Evolutionary conservation across 345 rosid species (phyloP).

Genomic region (Rhodomyrtus tomentosa): DNA sequence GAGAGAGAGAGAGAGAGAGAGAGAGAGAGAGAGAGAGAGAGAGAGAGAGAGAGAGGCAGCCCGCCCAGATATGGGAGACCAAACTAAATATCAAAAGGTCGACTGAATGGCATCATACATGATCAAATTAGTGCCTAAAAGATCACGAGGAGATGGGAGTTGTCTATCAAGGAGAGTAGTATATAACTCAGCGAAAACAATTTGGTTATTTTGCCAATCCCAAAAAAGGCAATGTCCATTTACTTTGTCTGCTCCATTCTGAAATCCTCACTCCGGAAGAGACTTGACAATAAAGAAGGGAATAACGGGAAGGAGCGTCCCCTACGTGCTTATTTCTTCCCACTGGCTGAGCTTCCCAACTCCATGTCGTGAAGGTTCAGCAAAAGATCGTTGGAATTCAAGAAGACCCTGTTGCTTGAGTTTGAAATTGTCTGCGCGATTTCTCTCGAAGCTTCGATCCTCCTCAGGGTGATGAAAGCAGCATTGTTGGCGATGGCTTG

Average conservation of each 20-base stretch:
- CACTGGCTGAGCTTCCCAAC: conserved; percentile 15
- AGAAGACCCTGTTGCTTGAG: conserved; percentile 67
- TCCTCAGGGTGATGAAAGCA: conserved; percentile 84
- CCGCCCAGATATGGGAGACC: background rate
- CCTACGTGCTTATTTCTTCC: conserved; percentile 1
- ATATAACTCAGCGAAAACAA: background rate
- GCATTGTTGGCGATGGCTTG: conserved; percentile 89
- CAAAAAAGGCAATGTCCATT: background rate
- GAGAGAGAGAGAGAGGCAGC: background rate
- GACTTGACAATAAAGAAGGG: background rate
- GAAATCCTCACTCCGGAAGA: background rate
- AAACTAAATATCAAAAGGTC: background rate
- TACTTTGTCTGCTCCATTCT: background rate
- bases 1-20: background rate
- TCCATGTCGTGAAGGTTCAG: conserved; percentile 76
- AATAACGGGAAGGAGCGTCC: background rate
- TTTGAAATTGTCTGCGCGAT: conserved; percentile 68
- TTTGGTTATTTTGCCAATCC: background rate
- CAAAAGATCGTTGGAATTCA: conserved; percentile 62
- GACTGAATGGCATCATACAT: background rate
- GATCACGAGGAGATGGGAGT: background rate
- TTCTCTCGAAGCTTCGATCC: conserved; percentile 92
- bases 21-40: background rate
- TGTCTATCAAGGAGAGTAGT: background rate
- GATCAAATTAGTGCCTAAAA: background rate